Conservation (phyloP, 179 eudicot genomes). For the Corrigiola litoralis region DNA sequence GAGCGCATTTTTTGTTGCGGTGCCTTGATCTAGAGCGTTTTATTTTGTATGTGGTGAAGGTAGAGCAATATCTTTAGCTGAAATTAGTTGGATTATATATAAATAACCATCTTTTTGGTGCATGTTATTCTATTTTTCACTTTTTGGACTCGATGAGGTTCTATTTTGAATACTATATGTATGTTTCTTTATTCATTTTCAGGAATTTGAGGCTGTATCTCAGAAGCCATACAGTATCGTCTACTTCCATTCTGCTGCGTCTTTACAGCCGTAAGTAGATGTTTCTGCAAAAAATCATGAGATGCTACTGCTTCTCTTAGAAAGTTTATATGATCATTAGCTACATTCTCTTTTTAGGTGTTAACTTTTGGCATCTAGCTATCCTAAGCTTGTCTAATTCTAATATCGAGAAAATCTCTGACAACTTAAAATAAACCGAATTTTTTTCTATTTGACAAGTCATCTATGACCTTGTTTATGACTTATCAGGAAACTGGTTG, state of each 20-base stretch:
- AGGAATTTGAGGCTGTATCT: slow-evolving; percentile 94
- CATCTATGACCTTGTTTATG: too few relatives aligned
- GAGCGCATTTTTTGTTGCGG: slow-evolving; percentile 94
- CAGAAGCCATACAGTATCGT: slow-evolving; percentile 94
- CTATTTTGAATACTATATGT: slow-evolving; percentile 1
- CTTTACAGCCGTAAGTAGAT: slow-evolving; percentile 73
- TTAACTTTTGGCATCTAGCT: not conserved
- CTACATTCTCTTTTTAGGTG: not conserved
- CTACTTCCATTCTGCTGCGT: slow-evolving; percentile 95
- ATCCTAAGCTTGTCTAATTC: not conserved
- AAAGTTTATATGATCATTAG: not conserved
- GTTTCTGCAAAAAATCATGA: slow-evolving; percentile 6
- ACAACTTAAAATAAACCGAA: too few relatives aligned
- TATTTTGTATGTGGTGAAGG: slow-evolving; percentile 55
- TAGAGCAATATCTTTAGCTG: slow-evolving; percentile 7
- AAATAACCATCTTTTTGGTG: not conserved
- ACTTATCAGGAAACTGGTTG: too few relatives aligned
- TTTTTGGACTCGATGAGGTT: not conserved
- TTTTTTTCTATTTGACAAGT: too few relatives aligned
- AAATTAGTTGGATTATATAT: not conserved
- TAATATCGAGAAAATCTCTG: too few relatives aligned
- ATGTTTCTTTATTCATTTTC: slow-evolving; percentile 24
- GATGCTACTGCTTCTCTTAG: slow-evolving; percentile 2
- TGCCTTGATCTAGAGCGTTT: slow-evolving; percentile 97
- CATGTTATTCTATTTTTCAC: not conserved